Evolutionary conservation across 78 protist species (phyloP), one percentile per base, ranked within the genome.

Genomic region (Pigoraptor vietnamica): DNA sequence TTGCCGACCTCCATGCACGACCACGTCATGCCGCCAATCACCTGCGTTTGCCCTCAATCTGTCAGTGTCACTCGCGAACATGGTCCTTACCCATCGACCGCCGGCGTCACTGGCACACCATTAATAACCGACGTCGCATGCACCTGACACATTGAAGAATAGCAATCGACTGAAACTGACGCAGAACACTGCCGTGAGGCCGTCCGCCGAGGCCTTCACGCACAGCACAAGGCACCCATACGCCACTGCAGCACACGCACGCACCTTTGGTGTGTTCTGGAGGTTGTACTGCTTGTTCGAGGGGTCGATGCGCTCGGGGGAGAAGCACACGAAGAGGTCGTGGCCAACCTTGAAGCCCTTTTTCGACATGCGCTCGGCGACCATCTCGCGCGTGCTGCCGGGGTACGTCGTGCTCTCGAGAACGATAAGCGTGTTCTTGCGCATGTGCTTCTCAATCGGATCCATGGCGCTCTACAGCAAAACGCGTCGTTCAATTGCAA

Each of bases 241-340:
- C n/a, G n/a, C n/a, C 14, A 48, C 67, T 48, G 67, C 6, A 48
- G 67, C 67, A 48, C 14, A n/a, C n/a, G n/a, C n/a, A n/a, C n/a
- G n/a, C n/a, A 48, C 67, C 67, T 48, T 48, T 48, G 67, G 67
- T 14, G 67, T 48, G 67, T 48, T 48, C 29, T 14, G 67, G 29
- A 48, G 67, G 14, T 48, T 48, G 67, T 21, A 48, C 29, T 48
- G 6, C 67, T 48, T 48, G 67, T 48, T 48, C 29, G 67, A 48
- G 84, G 84, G 84, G 84, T 25, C 34, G 84, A 79, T 79, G 84
- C 84, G 84, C 84, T 79, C 84, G 84, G 84, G 84, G 84, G 34
- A 79, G 84, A 25, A 25, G 34, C 34, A 79, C 6, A 79, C 32
- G n/a, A 25, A 79, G 10, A 79, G 14, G 84, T 79, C 84, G 32